A percentile compares a stretch with the other conserved stretches of the same genome.
These are phyloP conservation scores for Cetradonia linearis DNA, from an alignment of 495 filamentous ascomycete genomes.

Conservation along the genomic window DNA sequence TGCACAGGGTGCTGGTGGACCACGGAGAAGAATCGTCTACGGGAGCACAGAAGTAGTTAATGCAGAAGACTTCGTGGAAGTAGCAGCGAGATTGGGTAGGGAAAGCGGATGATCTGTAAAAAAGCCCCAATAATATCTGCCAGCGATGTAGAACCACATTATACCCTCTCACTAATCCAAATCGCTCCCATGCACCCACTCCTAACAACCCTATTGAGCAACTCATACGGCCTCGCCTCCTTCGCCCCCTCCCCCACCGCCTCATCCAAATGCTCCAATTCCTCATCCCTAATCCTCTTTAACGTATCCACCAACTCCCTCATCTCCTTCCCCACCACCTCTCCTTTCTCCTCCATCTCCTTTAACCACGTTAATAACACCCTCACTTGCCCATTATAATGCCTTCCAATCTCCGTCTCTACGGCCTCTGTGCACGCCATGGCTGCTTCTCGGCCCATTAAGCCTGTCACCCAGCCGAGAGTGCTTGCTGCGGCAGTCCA, in stretches of 20 bases:
- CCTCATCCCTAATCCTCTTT: constrained; percentile 83
- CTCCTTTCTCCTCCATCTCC: constrained; percentile 50
- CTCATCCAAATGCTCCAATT: constrained; percentile 92
- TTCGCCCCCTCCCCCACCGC: constrained; percentile 87
- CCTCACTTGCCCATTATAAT: constrained; percentile 90
- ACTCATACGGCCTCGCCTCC: constrained; percentile 75
- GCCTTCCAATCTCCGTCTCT: constrained; percentile 92
- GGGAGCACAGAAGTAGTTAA: constrained; percentile 92
- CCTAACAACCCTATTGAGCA: constrained; percentile 80
- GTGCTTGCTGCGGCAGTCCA: constrained; percentile 79
- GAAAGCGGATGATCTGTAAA: constrained; percentile 40
- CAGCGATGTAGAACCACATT: constrained; percentile 1
- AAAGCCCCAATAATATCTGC: background rate
- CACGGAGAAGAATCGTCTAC: constrained; percentile 75
- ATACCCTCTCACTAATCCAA: constrained; percentile 82
- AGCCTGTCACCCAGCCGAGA: constrained; percentile 77
- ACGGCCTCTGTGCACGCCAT: constrained; percentile 99
- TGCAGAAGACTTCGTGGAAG: constrained; percentile 72
- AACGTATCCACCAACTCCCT: constrained; percentile 61
- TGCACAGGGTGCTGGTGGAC: constrained; percentile 28
- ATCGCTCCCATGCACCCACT: constrained; percentile 84
- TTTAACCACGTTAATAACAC: constrained; percentile 69
- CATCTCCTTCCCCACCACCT: constrained; percentile 71
- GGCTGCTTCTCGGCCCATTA: constrained; percentile 87
- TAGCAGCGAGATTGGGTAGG: constrained; percentile 68